Percentiles rank a stretch among this genome's conserved stretches.
Conservation (phyloP, 305 asterid species). For the Fraxinus ornus region DNA sequence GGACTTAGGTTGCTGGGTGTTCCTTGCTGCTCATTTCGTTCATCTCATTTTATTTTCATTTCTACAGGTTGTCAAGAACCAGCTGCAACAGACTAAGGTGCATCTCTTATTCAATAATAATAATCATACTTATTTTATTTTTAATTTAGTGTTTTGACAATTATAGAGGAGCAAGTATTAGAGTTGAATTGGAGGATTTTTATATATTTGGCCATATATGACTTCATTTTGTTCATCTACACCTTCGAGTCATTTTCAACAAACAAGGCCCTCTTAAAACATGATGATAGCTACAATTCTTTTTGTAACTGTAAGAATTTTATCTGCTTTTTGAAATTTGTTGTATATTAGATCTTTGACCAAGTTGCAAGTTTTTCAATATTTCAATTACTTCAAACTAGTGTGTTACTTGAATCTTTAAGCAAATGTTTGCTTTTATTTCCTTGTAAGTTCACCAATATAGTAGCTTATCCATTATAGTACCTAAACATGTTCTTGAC, state of each 20-base stretch:
- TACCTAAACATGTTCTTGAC: not conserved
- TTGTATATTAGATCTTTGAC: not conserved
- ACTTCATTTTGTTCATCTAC: not conserved
- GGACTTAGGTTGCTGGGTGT: constrained; percentile 10
- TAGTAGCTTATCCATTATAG: not conserved
- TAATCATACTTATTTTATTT: not conserved
- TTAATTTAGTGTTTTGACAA: not conserved
- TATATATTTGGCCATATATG: not conserved
- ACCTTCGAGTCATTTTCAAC: not conserved
- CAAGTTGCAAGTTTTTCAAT: not conserved
- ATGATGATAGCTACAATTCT: not conserved
- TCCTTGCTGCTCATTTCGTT: constrained; percentile 14
- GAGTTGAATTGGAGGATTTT: not conserved
- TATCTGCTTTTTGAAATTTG: not conserved
- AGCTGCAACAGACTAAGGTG: constrained; percentile 84
- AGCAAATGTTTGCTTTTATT: not conserved
- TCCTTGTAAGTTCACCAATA: not conserved
- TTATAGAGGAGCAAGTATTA: not conserved
- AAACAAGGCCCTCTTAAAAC: not conserved
- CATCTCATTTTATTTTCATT: constrained; percentile 16
- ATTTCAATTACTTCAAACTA: not conserved
- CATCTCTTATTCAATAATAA: constrained; percentile 22
- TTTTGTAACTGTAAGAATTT: not conserved
- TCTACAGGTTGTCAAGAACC: constrained; percentile 62
- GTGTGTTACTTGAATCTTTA: not conserved